A percentile compares a stretch with the other conserved stretches of the same genome.
Conservation (phyloP, 2,329 filamentous ascomycete genomes). For the Phialophora expanda region DNA sequence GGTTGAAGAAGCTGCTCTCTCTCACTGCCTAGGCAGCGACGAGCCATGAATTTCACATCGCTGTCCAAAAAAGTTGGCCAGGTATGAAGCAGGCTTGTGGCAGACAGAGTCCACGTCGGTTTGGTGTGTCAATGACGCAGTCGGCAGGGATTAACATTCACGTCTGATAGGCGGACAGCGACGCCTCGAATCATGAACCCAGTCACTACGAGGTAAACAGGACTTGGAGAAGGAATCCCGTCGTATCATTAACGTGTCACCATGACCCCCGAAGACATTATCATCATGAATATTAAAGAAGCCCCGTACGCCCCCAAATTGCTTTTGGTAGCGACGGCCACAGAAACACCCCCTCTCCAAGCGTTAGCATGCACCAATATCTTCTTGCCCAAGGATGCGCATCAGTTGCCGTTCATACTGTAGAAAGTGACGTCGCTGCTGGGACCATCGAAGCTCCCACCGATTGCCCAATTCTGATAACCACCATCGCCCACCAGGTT, state of each 20-base stretch:
- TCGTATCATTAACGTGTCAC: neutral
- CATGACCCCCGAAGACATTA: neutral
- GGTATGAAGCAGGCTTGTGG: constrained; percentile 21
- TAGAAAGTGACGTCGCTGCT: constrained; percentile 13
- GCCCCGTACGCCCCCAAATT: neutral
- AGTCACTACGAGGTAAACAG: too few relatives aligned
- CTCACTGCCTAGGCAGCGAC: constrained; percentile 32
- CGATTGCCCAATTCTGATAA: constrained; percentile 10
- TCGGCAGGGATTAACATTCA: neutral
- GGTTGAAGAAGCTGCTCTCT: constrained; percentile 7
- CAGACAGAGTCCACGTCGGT: neutral
- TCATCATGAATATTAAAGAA: neutral
- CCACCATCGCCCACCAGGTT: constrained; percentile 13
- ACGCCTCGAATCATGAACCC: neutral
- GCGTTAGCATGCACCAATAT: neutral
- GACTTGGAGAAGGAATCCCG: neutral
- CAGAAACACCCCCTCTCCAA: neutral
- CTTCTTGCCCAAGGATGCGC: neutral
- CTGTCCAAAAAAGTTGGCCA: constrained; percentile 3
- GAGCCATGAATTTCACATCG: constrained; percentile 18
- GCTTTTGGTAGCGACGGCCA: neutral
- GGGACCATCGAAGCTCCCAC: constrained; percentile 6
- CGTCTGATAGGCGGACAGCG: neutral
- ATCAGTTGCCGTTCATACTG: constrained; percentile 7
- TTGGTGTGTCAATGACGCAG: constrained; percentile 4